phyloP scores from a whole-genome alignment of 208 protist species.

The Trypanosoma theileri region DNA sequence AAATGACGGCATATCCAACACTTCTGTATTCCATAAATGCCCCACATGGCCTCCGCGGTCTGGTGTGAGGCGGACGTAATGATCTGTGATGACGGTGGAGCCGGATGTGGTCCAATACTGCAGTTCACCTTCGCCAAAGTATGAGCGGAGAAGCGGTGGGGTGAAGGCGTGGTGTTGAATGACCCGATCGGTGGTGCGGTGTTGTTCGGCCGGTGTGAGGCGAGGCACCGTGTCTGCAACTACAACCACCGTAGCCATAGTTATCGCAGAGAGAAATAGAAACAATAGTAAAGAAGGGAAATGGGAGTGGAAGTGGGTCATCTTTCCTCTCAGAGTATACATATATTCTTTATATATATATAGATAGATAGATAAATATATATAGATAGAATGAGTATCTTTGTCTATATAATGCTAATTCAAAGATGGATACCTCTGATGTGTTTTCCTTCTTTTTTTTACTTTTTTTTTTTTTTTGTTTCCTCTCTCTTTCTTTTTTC shows the following conservation, averaged over 20 bases:
- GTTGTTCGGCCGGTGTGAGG: constrained; percentile 41
- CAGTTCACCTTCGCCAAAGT: constrained; percentile 75
- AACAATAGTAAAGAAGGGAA: not conserved
- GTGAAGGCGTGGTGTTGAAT: constrained; percentile 80
- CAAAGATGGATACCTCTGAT: not conserved
- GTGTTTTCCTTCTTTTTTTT: not conserved
- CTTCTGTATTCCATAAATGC: constrained; percentile 79
- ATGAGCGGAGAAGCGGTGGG: constrained; percentile 67
- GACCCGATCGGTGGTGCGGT: constrained; percentile 40
- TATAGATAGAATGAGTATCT: too few relatives aligned
- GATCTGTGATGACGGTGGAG: constrained; percentile 78
- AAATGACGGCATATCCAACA: constrained; percentile 74
- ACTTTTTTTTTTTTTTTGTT: constrained; percentile 1
- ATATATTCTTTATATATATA: too few relatives aligned
- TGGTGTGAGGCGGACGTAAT: constrained; percentile 80
- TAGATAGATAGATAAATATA: too few relatives aligned
- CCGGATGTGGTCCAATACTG: constrained; percentile 76
- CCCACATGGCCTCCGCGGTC: constrained; percentile 47
- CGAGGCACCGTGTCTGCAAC: not conserved
- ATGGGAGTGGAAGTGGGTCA: too few relatives aligned
- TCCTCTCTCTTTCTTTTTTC: not conserved
- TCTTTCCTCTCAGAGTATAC: too few relatives aligned
- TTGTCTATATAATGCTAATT: too few relatives aligned
- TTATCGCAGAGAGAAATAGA: not conserved
- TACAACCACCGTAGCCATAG: not conserved